Evolutionary conservation across 352 stramenopile species (phyloP).

Genomic region (Globisporangium polare): DNA sequence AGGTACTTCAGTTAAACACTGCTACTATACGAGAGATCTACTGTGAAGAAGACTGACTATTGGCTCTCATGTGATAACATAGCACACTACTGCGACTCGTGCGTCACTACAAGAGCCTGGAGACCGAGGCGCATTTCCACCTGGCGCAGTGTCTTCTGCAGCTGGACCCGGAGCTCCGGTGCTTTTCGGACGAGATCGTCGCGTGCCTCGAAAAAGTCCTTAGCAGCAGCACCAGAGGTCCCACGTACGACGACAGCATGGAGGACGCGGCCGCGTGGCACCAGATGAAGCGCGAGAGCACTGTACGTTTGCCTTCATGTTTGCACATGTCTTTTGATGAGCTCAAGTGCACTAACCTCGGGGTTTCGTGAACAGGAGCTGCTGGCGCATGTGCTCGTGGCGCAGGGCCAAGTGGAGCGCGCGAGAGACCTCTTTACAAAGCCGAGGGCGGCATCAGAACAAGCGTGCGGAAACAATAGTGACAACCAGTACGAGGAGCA

Average conservation of each 20-base stretch:
- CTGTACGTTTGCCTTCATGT: slow-evolving; percentile 12
- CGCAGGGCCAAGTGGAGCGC: slow-evolving; percentile 19
- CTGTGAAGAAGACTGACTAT: neutral
- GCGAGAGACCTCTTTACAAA: slow-evolving; percentile 8
- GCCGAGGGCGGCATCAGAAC: neutral
- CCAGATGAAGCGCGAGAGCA: slow-evolving; percentile 23
- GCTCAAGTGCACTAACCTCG: neutral
- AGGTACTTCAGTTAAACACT: slow-evolving; percentile 23
- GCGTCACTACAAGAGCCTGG: slow-evolving; percentile 17
- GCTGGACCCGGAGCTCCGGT: slow-evolving; percentile 24
- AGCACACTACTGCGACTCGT: slow-evolving; percentile 27
- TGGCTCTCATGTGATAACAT: neutral
- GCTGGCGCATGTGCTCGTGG: slow-evolving; percentile 36
- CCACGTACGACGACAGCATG: neutral
- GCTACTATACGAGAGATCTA: neutral
- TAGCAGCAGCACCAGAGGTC: neutral
- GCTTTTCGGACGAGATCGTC: slow-evolving; percentile 20
- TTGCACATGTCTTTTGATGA: neutral
- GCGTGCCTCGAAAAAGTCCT: slow-evolving; percentile 32
- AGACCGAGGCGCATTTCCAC: slow-evolving; percentile 33
- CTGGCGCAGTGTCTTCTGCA: slow-evolving; percentile 47
- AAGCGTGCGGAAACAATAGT: neutral
- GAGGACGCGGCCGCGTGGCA: slow-evolving; percentile 19
- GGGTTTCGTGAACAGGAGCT: slow-evolving; percentile 27
- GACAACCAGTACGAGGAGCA: slow-evolving; percentile 18